Evolutionary conservation across 768 basidiomycete genomes (phyloP).

Genomic region (Boletus pseudopeckii): DNA sequence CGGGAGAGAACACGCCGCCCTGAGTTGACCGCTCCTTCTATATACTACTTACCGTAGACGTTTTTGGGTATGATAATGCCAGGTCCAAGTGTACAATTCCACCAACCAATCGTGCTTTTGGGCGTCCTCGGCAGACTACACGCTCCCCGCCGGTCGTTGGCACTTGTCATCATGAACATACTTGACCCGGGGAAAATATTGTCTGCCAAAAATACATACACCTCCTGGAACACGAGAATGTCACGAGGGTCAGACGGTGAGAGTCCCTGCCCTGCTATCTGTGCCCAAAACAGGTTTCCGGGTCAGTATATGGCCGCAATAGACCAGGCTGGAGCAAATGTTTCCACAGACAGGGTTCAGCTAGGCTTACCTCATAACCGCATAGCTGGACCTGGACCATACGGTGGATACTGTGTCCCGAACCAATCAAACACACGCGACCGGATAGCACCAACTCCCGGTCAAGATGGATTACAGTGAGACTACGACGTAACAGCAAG

Average conservation of each 20-base stretch:
- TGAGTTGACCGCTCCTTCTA: background rate
- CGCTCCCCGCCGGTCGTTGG: background rate
- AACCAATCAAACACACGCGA: background rate
- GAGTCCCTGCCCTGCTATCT: background rate
- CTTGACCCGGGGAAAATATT: background rate
- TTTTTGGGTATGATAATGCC: background rate
- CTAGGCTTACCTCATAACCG: background rate
- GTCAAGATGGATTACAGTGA: slow-evolving; percentile 1
- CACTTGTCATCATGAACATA: no score
- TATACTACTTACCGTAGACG: background rate
- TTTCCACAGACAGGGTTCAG: background rate
- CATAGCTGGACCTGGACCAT: no score
- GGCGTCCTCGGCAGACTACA: background rate
- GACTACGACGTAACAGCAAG: background rate
- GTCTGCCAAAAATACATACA: background rate
- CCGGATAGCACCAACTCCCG: background rate
- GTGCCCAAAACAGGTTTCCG: background rate
- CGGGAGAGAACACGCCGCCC: background rate
- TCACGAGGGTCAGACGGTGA: background rate
- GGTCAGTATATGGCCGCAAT: background rate
- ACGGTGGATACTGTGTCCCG: no score
- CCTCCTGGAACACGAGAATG: background rate
- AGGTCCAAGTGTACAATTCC: background rate
- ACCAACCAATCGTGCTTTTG: no score
- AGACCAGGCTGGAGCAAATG: background rate